Evolutionary conservation across 2,329 filamentous ascomycete genomes (phyloP), one percentile per base, ranked within the genome.

Genomic region (Colletotrichum sansevieriae): DNA sequence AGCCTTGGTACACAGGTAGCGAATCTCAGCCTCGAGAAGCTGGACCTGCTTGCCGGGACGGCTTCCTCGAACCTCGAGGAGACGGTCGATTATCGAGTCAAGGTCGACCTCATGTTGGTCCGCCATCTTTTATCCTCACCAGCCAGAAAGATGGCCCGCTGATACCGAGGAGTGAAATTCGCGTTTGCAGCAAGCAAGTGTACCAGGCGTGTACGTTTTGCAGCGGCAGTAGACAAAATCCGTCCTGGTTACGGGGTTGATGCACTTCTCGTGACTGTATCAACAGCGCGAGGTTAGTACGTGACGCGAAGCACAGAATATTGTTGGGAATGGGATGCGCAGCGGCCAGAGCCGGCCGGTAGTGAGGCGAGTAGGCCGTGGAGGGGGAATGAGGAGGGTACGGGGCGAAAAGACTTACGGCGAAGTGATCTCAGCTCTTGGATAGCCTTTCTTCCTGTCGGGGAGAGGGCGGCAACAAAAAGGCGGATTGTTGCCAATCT

Each of bases 1-100:
- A 72, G 95, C 95, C 87, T 98, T 98, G 80, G 95, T 98, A 89
- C 96, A 99, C 73, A 99, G 90, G 83, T 90, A 97, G 79, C 95
- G 92, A 76, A 99, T 99, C 85, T 98, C 96, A 71, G 93, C 91
- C 83, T 99, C 96, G 74, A 97, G 87, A 74, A 99, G 89, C 85
- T 98, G 95, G 64, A 99, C 96, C 84, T 98, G 96, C 87, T 99
- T 99, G 77, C 96, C 96, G 67, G 96, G 96, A 79, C 96, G 91
- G 88, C 95, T 98, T 80, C 95, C 96, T 84, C 96, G 92, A 80
- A 98, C 96, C 85, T 99, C 96, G 79, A 98, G 88, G 78, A 99
- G 90, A 83, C 96, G 91, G 83, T 98, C 95, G 87, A 99, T 98
- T 90, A 98, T 97, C 78, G 95, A 98, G 84, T 99, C 96, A 85